phyloP scores from a whole-genome alignment of 371 early-diverging fungal genomes.

The Saksenaea vasiformis region DNA sequence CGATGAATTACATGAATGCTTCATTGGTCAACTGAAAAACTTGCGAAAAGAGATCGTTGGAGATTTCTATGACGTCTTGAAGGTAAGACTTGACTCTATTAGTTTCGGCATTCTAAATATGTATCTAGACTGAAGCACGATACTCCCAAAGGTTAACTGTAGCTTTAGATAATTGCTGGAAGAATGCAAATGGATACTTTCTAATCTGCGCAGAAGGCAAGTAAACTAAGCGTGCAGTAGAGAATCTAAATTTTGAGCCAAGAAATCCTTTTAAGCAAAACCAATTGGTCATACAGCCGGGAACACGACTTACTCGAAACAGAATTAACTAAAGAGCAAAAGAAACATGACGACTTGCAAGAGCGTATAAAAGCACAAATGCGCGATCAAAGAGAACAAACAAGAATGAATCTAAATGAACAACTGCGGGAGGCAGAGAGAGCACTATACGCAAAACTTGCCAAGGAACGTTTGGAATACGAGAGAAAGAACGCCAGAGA shows the following conservation, averaged over 20 bases:
- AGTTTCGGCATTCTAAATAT: too few relatives aligned
- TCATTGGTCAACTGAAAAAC: slow-evolving; percentile 86
- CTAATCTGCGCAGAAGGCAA: slow-evolving; percentile 34
- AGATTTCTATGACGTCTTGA: slow-evolving; percentile 56
- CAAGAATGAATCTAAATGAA: too few relatives aligned
- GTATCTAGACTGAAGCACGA: too few relatives aligned
- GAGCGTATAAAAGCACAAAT: too few relatives aligned
- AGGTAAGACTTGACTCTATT: slow-evolving; percentile 22
- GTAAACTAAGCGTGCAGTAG: neutral
- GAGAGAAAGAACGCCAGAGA: too few relatives aligned
- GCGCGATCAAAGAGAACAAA: too few relatives aligned
- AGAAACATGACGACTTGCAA: too few relatives aligned
- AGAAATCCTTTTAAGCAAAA: slow-evolving; percentile 61
- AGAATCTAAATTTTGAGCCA: neutral
- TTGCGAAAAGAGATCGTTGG: slow-evolving; percentile 69
- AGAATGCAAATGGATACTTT: slow-evolving; percentile 48
- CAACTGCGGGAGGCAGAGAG: too few relatives aligned
- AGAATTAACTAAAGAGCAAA: too few relatives aligned
- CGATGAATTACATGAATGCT: slow-evolving; percentile 75
- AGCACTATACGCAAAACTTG: too few relatives aligned
- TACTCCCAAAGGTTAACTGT: too few relatives aligned
- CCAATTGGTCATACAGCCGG: slow-evolving; percentile 79
- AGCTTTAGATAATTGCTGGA: slow-evolving; percentile 42
- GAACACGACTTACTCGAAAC: slow-evolving; percentile 62
- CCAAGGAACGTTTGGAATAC: too few relatives aligned